phyloP scores from a whole-genome alignment of 2,329 filamentous ascomycete species.

The Plectosphaerella sp. region DNA sequence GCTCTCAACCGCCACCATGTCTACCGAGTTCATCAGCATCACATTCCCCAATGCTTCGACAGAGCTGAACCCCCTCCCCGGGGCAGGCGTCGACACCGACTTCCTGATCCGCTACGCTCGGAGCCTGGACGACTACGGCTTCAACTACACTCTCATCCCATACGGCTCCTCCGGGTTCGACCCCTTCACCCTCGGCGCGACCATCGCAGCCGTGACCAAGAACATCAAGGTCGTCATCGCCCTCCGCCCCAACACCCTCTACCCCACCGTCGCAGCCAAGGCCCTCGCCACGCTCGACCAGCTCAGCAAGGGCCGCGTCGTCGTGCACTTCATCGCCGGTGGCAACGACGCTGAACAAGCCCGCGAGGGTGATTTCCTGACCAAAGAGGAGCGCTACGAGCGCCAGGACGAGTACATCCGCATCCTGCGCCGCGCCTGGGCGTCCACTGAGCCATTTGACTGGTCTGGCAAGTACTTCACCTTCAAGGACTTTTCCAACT shows the following conservation, averaged over 20 bases:
- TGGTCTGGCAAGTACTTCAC: conserved; percentile 57
- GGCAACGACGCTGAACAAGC: conserved; percentile 58
- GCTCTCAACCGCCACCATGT: conserved; percentile 20
- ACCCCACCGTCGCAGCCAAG: conserved; percentile 59
- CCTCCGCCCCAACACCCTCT: conserved; percentile 56
- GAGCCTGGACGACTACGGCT: conserved; percentile 54
- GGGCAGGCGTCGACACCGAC: conserved; percentile 47
- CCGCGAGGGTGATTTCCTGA: conserved; percentile 54
- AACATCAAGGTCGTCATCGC: conserved; percentile 59
- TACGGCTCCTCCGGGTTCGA: conserved; percentile 53
- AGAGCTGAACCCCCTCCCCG: conserved; percentile 48
- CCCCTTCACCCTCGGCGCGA: conserved; percentile 55
- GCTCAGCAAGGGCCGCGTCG: conserved; percentile 50
- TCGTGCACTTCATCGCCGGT: conserved; percentile 60
- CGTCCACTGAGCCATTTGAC: conserved; percentile 52
- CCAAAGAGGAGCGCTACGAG: conserved; percentile 52
- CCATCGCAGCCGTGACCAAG: conserved; percentile 52
- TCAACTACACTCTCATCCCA: conserved; percentile 58
- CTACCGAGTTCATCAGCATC: conserved; percentile 54
- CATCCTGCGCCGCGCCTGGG: conserved; percentile 55
- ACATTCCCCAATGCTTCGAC: conserved; percentile 54
- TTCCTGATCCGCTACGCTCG: conserved; percentile 53
- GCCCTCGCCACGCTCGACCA: conserved; percentile 58
- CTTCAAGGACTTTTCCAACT: conserved; percentile 54
- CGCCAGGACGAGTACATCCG: conserved; percentile 58